Base-by-base conservation (phyloP, 2,329 filamentous ascomycete genomes). In the Fusarium pseudoanthophilum region DNA sequence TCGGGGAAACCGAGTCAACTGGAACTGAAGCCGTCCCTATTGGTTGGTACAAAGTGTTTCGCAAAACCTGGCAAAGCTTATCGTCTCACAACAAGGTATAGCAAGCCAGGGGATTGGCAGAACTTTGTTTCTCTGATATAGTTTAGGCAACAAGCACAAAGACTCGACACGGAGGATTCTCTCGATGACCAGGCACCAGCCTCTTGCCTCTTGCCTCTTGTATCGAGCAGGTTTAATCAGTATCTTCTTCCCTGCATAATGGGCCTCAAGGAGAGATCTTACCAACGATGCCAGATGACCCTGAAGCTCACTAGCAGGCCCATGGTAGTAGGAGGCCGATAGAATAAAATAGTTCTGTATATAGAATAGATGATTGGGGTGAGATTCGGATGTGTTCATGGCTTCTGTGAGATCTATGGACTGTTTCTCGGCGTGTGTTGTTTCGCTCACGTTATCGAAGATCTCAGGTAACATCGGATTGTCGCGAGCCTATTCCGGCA, bases 271-370 rank as follows among this genome's bases (percentile, higher is more conserved):
- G 30, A 14, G 46, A 49, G 46, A 3, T 32, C 11, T 24, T 13
- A 49, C 21, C 7, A 49, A 30, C 8, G 5, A 15, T n/a, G 10
- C 13, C 28, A n/a, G 21, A 11, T 36, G 34, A 32, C 4, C 32
- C 4, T 18, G 11, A 49, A 49, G 21, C 21, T 49, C 21, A 32
- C 4, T 11, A 32, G 11, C 15, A 3, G 11, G 21, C 21, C 0
- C 13, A 49, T 18, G 21, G 14, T n/a, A 18, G 28, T 2, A 32
- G 28, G 4, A 18, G 3, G 21, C 15, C 18, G 2, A 32, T 30
- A 6, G 11, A 0, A 15, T 4, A 8, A 32, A 30, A n/a, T 3
- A 6, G 14, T 1, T 5, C 2, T 9, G 2, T n/a, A 11, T 4
- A 49, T 49, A 15, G 11, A 3, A n/a, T 13, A 18, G 14, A 32